These are phyloP conservation scores for Chenopodium suecicum DNA, from an alignment of 148 eudicot species.

Conservation along the genomic window DNA sequence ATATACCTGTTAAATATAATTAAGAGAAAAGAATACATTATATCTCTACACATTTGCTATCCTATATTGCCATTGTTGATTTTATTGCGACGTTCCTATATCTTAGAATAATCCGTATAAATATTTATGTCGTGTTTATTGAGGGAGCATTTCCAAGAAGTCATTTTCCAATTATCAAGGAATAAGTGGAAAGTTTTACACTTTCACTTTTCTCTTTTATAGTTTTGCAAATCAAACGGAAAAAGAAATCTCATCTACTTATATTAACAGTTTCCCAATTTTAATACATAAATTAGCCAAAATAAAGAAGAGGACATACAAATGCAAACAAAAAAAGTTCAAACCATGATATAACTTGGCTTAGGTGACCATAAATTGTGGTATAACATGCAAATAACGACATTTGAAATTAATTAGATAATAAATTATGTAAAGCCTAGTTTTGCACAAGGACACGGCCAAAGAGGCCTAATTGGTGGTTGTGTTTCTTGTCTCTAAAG, in stretches of 20 bases:
- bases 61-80: too few species aligned
- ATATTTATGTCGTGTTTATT: too few species aligned
- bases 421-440: slow-evolving; percentile 4
- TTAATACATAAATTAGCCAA: too few species aligned
- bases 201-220: too few species aligned
- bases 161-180: not conserved
- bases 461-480: slow-evolving; percentile 15
- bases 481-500: slow-evolving; percentile 8
- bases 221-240: not conserved
- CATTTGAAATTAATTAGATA: not conserved
- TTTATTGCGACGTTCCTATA: too few species aligned
- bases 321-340: slow-evolving; percentile 16
- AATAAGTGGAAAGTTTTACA: too few species aligned
- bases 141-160: too few species aligned
- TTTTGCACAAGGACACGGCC: slow-evolving; percentile 8
- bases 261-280: too few species aligned
- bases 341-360: not conserved
- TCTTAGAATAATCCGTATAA: too few species aligned
- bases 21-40: too few species aligned
- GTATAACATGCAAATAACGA: slow-evolving; percentile 1
- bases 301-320: slow-evolving; percentile 3
- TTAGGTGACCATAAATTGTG: slow-evolving; percentile 13
- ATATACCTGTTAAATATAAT: too few species aligned
- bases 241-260: not conserved
- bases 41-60: too few species aligned